These are phyloP conservation scores for Metschnikowia cubensis DNA, from an alignment of 805 yeast species.

Conservation along the genomic window DNA sequence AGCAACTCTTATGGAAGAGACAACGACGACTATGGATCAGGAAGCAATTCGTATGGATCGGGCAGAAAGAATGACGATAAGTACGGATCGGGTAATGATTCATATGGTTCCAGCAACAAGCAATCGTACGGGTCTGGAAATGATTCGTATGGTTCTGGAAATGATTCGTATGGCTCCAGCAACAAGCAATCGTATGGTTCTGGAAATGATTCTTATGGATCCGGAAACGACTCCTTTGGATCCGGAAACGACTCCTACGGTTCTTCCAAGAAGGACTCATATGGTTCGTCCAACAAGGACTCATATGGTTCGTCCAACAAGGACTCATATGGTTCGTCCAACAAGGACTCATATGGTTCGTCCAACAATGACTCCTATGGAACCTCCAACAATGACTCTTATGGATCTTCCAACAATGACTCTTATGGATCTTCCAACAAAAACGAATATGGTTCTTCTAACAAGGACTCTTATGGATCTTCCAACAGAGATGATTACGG, in stretches of 20 bases:
- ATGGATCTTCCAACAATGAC: slow-evolving; percentile 18
- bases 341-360: slow-evolving; percentile 6
- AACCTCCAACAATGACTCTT: slow-evolving; percentile 12
- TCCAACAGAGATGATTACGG: slow-evolving; percentile 11
- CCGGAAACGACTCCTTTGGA: slow-evolving; percentile 18
- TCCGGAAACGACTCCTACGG: slow-evolving; percentile 14
- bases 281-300: slow-evolving; percentile 20
- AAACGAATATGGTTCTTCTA: slow-evolving; percentile 21
- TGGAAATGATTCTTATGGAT: slow-evolving; percentile 25
- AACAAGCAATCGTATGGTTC: slow-evolving; percentile 19
- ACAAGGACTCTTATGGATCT: slow-evolving; percentile 15
- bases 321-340: neutral
- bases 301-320: slow-evolving; percentile 9
- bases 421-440: slow-evolving; percentile 20
- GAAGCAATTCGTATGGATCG: slow-evolving; percentile 20
- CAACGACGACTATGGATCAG: slow-evolving; percentile 21
- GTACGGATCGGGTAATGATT: slow-evolving; percentile 19
- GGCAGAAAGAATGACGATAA: neutral
- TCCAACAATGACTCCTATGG: slow-evolving; percentile 17
- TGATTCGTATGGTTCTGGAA: slow-evolving; percentile 21
- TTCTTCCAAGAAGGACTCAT: slow-evolving; percentile 10
- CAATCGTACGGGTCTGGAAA: slow-evolving; percentile 5
- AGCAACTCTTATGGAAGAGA: slow-evolving; percentile 23
- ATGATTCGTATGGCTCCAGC: slow-evolving; percentile 21
- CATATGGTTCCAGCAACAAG: slow-evolving; percentile 21